A percentile compares a stretch with the other conserved stretches of the same genome.
Evolutionary conservation across 805 yeast species (phyloP).

Genomic region (Wickerhamiella vanderwaltii): DNA sequence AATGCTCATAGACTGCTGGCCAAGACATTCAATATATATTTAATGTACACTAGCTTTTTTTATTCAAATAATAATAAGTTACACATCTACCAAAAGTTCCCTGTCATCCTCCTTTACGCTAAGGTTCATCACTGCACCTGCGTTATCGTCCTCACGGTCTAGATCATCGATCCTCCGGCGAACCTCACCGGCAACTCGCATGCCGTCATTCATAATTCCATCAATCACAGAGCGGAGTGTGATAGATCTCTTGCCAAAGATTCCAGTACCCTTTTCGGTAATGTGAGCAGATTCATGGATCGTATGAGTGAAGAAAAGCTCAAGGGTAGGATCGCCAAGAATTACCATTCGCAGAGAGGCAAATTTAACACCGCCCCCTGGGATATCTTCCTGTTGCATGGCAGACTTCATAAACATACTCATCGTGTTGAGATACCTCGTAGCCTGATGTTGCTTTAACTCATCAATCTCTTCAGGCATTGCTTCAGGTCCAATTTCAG

Average conservation of each 20-base stretch:
- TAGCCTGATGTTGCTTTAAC: conserved; percentile 26
- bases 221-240: conserved; percentile 73
- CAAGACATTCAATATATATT: background rate
- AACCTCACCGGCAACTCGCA: conserved; percentile 81
- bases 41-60: background rate
- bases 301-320: conserved; percentile 62
- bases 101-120: conserved; percentile 26
- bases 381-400: conserved; percentile 39
- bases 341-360: conserved; percentile 93
- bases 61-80: background rate
- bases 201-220: conserved; percentile 82
- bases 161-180: conserved; percentile 66
- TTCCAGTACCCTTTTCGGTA: conserved; percentile 34
- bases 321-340: conserved; percentile 87
- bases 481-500: conserved; percentile 26
- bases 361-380: conserved; percentile 34
- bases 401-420: conserved; percentile 77
- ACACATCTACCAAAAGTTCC: conserved; percentile 25
- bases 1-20: too few relatives aligned
- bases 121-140: conserved; percentile 18
- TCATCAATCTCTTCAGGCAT: conserved; percentile 45
- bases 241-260: conserved; percentile 35
- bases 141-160: conserved; percentile 25
- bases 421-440: conserved; percentile 70
- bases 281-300: conserved; percentile 58